phyloP scores from a whole-genome alignment of 2,329 filamentous ascomycete genomes.

The Stagonosporopsis tanaceti region DNA sequence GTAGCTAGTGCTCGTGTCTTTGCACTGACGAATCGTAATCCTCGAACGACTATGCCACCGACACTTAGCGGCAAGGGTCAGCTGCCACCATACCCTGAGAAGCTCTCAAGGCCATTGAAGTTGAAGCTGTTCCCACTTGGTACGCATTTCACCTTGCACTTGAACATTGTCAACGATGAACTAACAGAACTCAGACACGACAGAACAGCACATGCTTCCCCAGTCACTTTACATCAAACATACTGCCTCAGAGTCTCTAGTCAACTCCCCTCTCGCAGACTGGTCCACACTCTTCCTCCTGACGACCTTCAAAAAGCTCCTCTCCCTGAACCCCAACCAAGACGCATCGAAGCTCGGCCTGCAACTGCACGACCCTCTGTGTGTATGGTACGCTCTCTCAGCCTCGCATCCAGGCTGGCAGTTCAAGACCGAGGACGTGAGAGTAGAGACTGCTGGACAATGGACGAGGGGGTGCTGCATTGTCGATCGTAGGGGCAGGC shows the following conservation, averaged over 20 bases:
- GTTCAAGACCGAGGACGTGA: constrained; percentile 72
- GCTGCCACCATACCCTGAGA: constrained; percentile 51
- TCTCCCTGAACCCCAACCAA: constrained; percentile 48
- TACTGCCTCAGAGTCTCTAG: constrained; percentile 30
- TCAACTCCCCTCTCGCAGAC: constrained; percentile 53
- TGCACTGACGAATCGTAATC: constrained; percentile 63
- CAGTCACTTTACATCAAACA: constrained; percentile 49
- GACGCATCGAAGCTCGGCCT: constrained; percentile 50
- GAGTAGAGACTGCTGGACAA: constrained; percentile 88
- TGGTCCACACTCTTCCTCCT: constrained; percentile 57
- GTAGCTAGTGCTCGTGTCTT: constrained; percentile 59
- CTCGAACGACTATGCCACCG: constrained; percentile 81
- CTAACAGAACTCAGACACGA: constrained; percentile 51
- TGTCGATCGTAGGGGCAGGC: constrained; percentile 73
- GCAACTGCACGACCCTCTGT: constrained; percentile 57
- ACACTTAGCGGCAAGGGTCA: constrained; percentile 54
- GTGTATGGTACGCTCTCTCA: constrained; percentile 48
- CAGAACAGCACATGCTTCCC: constrained; percentile 53
- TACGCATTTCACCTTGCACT: constrained; percentile 17
- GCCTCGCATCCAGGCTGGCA: constrained; percentile 40
- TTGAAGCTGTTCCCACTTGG: constrained; percentile 58
- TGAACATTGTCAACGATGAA: neutral
- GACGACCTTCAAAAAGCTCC: constrained; percentile 57
- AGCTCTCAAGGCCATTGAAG: constrained; percentile 52
- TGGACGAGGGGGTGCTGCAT: constrained; percentile 95